Conservation (phyloP, 208 protist species). For the Vickermania spadyakhi region DNA sequence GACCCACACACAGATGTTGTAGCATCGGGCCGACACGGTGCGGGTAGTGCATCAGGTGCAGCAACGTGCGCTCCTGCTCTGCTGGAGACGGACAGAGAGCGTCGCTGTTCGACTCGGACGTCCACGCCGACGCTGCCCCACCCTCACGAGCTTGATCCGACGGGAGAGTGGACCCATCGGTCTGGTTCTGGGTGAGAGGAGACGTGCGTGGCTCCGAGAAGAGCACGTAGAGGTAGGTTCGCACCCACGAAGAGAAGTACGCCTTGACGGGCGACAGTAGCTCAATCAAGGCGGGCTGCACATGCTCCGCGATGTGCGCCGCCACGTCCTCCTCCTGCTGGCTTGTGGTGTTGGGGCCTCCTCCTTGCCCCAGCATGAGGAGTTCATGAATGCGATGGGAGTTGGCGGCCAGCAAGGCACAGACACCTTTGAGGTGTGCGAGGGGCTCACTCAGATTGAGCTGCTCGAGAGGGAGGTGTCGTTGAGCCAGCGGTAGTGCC, state of each 20-base stretch:
- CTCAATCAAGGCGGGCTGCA: constrained; percentile 68
- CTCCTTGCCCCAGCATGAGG: constrained; percentile 20
- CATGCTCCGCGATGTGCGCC: constrained; percentile 37
- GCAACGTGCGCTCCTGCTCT: not conserved
- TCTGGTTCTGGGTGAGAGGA: not conserved
- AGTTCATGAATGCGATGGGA: constrained; percentile 26
- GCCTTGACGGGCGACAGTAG: constrained; percentile 31
- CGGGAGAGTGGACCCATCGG: no score
- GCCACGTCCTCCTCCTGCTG: constrained; percentile 10
- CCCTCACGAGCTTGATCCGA: not conserved
- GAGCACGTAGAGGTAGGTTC: constrained; percentile 25
- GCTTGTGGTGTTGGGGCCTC: constrained; percentile 13
- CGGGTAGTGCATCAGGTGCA: not conserved
- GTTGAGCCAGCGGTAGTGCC: constrained; percentile 18
- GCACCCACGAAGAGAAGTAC: constrained; percentile 28
- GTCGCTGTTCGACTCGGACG: no score
- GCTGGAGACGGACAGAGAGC: no score
- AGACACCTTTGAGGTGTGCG: constrained; percentile 71
- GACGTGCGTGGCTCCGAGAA: constrained; percentile 23
- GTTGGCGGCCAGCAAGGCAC: constrained; percentile 54
- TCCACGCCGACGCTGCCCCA: no score
- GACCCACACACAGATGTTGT: not conserved
- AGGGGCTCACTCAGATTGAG: constrained; percentile 49
- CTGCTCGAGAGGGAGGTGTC: constrained; percentile 20
- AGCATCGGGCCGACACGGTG: not conserved